Base-by-base conservation (phyloP, 1,139 yeast genomes). In the Pichia sp. region DNA sequence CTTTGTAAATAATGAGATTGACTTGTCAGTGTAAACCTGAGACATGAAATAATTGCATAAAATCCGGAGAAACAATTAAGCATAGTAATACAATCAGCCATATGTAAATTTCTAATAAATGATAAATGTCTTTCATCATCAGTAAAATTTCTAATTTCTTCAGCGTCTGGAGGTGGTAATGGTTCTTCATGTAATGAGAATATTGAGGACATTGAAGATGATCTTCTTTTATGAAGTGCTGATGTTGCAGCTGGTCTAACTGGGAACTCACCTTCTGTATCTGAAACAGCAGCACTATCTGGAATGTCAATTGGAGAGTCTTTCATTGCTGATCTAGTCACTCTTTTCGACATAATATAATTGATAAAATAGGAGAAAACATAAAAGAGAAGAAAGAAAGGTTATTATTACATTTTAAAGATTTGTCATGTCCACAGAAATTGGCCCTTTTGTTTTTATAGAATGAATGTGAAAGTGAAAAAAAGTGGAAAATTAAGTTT, bases 1-100 rank as follows among this genome's bases (percentile, higher is more conserved):
- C 96, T 76, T 68, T 85, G 89, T 35, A 88, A 82, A 66, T 88
- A 86, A 60, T 79, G 83, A 16, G 79, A 68, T 56, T 75, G 71
- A 13, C 78, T 77, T 2, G 94, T 85, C 45, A 82, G 71, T 4
- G 88, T 79, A 66, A 79, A 92, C 60, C 96, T 75, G 55, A 89
- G 70, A 66, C 96, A 86, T 44, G 95, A 84, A 43, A 92, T 74
- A 55, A 92, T 84, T 34, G 96, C 82, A 67, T 88, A 87, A 64
- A 92, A 90, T 1, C 98, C 98, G 38, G 82, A 77, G 61, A 85
- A 85, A 8, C 92, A 97, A 67, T 92, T 92, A 66, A 92, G 73
- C 69, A 89, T 76, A 2, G 98, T 92, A 63, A 92, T 92, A 68
- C 82, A 88, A 66, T 92, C 98, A 3, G 98, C 98, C 82, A 90